Percentiles rank a stretch among this genome's conserved stretches.
Conservation (phyloP, 1,284 basidiomycete genomes). For the Apiotrichum porosum region DNA sequence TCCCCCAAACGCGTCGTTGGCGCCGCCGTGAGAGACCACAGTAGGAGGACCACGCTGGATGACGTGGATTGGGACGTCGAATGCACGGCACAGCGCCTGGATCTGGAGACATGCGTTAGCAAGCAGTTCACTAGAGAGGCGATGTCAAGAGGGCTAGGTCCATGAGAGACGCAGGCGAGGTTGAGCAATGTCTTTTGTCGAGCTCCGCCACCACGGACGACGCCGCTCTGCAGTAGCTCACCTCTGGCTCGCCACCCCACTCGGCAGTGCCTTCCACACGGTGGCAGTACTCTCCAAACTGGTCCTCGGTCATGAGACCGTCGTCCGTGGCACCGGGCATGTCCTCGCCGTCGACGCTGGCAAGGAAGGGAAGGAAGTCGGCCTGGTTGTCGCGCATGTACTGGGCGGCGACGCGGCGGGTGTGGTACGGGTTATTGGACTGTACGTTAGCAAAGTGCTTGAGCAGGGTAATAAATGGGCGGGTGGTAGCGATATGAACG, state of each 20-base stretch:
- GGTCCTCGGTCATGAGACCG: conserved; percentile 65
- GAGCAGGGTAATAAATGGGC: too few relatives aligned
- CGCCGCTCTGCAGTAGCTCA: conserved; percentile 27
- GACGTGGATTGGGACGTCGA: conserved; percentile 82
- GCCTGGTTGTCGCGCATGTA: conserved; percentile 81
- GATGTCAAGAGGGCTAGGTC: neutral
- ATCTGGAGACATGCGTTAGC: conserved; percentile 54
- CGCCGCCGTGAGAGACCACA: conserved; percentile 69
- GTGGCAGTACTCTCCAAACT: conserved; percentile 74
- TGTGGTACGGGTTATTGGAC: conserved; percentile 37
- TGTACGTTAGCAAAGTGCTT: conserved; percentile 1
- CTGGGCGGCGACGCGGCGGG: conserved; percentile 67
- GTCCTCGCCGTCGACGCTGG: conserved; percentile 70
- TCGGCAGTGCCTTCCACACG: conserved; percentile 74
- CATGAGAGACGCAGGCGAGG: too few relatives aligned
- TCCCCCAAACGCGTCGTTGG: conserved; percentile 39
- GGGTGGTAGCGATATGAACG: too few relatives aligned
- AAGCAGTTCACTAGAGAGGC: neutral
- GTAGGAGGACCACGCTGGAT: conserved; percentile 77
- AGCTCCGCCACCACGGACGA: too few relatives aligned
- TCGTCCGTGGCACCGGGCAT: conserved; percentile 62
- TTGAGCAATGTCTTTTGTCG: too few relatives aligned
- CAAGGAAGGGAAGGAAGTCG: conserved; percentile 91
- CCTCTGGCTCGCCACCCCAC: conserved; percentile 97
- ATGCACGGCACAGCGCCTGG: conserved; percentile 79